These are phyloP conservation scores for Amanita jacksonii DNA, from an alignment of 768 basidiomycete genomes.

Conservation along the genomic window DNA sequence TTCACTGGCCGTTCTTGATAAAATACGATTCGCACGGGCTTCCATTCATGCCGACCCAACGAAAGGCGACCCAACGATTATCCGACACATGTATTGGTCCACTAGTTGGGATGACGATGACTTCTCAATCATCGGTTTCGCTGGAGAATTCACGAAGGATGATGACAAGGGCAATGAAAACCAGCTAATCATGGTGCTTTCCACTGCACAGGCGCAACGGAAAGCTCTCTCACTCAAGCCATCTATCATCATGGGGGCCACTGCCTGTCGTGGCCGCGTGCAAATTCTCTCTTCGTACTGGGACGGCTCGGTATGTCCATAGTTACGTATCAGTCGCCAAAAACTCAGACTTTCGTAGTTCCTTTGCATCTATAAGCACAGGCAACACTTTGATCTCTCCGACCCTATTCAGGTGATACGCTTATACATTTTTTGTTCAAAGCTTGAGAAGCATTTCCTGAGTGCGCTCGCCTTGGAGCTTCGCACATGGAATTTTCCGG, in stretches of 20 bases:
- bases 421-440: constrained; percentile 8
- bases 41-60: constrained; percentile 3
- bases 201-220: constrained; percentile 9
- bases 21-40: not conserved
- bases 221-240: constrained; percentile 10
- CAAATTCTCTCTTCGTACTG: too few species aligned
- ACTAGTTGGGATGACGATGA: constrained; percentile 1
- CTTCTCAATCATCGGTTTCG: constrained; percentile 11
- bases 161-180: constrained; percentile 8
- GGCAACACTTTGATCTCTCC: constrained; percentile 3
- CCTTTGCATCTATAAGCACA: constrained; percentile 3
- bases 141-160: constrained; percentile 10
- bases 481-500: constrained; percentile 1
- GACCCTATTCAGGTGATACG: constrained; percentile 8
- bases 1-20: not conserved
- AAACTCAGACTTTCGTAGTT: constrained; percentile 4
- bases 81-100: constrained; percentile 10
- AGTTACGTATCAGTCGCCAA: constrained; percentile 3
- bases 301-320: too few species aligned
- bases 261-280: constrained; percentile 1
- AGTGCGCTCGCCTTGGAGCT: not conserved
- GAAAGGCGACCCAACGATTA: too few species aligned
- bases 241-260: constrained; percentile 9
- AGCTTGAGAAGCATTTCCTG: constrained; percentile 5
- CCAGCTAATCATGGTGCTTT: constrained; percentile 9